These are phyloP conservation scores for Arthrobotrys iridis DNA, from an alignment of 2,329 filamentous ascomycete species.

Conservation along the genomic window DNA sequence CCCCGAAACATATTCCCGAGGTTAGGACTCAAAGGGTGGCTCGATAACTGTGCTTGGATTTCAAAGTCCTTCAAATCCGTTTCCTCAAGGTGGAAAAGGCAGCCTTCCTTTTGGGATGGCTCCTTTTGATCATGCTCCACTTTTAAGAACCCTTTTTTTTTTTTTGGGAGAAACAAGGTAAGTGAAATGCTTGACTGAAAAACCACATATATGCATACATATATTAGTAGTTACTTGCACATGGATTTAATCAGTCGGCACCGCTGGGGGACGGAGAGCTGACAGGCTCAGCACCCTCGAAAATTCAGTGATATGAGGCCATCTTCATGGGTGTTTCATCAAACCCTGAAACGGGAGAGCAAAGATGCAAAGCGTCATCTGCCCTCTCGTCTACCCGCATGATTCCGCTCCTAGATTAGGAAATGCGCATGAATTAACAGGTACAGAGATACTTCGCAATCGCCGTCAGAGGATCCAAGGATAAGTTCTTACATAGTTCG, in stretches of 20 bases:
- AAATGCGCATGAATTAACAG: constrained; percentile 21
- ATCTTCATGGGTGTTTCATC: constrained; percentile 41
- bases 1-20: constrained; percentile 29
- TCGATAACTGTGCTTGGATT: constrained; percentile 27
- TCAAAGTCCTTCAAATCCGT: constrained; percentile 46
- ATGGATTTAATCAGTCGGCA: constrained; percentile 19
- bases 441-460: neutral
- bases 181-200: neutral
- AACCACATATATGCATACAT: constrained; percentile 18
- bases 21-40: neutral
- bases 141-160: constrained; percentile 22
- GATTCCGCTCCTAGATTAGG: constrained; percentile 37
- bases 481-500: neutral
- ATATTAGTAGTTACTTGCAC: constrained; percentile 4
- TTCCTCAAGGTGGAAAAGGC: constrained; percentile 31
- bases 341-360: constrained; percentile 28
- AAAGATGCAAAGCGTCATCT: constrained; percentile 32
- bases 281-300: neutral
- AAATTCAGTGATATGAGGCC: too few relatives aligned
- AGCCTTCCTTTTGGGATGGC: constrained; percentile 12
- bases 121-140: constrained; percentile 20
- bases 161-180: constrained; percentile 25
- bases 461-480: constrained; percentile 1
- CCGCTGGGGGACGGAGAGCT: constrained; percentile 25
- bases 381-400: constrained; percentile 24